Evolutionary conservation across 148 eudicot species (phyloP).

Genomic region (Fagopyrum tataricum): DNA sequence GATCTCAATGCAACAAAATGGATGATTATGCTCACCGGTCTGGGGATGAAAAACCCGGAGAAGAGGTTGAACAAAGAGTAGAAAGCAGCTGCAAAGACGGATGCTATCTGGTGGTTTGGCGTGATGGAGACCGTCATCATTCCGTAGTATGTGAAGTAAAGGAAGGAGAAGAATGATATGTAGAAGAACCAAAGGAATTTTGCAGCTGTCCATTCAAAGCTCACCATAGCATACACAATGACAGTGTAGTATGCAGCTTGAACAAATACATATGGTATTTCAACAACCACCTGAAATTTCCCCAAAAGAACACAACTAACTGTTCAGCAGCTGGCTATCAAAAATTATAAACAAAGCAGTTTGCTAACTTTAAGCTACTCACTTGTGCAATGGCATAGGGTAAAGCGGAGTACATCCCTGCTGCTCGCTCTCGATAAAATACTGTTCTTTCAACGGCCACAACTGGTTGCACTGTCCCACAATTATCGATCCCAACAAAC

Average conservation of each 20-base stretch:
- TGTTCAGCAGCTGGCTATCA: no score
- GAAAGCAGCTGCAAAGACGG: constrained; percentile 88
- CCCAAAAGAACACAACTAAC: not conserved
- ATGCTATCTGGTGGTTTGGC: constrained; percentile 91
- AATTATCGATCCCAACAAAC: constrained; percentile 68
- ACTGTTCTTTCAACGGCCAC: constrained; percentile 74
- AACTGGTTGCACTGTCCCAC: constrained; percentile 72
- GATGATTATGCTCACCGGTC: constrained; percentile 53
- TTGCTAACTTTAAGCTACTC: not conserved
- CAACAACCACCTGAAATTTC: constrained; percentile 52
- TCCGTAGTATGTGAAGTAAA: constrained; percentile 92
- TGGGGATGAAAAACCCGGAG: constrained; percentile 94
- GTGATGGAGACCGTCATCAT: constrained; percentile 99
- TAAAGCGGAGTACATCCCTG: constrained; percentile 87
- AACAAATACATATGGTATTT: constrained; percentile 69
- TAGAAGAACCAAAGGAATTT: constrained; percentile 95
- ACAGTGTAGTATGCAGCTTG: constrained; percentile 56
- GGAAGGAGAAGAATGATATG: constrained; percentile 69
- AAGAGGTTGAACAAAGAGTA: constrained; percentile 86
- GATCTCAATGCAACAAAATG: not conserved
- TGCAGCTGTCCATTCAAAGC: constrained; percentile 73
- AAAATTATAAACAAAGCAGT: no score
- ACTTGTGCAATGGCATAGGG: constrained; percentile 93
- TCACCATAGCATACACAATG: constrained; percentile 85
- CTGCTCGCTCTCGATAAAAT: constrained; percentile 78